Base-by-base conservation (phyloP, 2,329 filamentous ascomycete species). In the Penicillium sp. region DNA sequence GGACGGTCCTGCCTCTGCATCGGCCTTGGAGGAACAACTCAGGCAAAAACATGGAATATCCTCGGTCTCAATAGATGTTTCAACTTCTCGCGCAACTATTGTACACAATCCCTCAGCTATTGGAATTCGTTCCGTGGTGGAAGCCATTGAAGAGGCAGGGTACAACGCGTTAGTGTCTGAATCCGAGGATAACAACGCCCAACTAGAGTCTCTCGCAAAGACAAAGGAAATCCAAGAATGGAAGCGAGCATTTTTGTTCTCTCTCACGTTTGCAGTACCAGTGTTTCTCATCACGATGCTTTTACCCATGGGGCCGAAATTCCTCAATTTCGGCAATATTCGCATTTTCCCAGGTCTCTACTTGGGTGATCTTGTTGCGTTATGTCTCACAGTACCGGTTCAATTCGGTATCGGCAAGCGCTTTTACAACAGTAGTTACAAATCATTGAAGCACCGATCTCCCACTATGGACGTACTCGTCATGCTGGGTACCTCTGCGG, bases 391-490 rank as follows among this genome's bases (percentile, higher is more conserved):
- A 11, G 85, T 96, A 64, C 94, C 94, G 30, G 87, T 99, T 8
- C 94, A 99, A 71, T 99, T 99, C 66, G 94, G 94, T 63, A 90
- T 99, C 66, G 94, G 94, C 61, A 91, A 86, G 74, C 89, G 94
- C 14, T 99, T 97, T 71, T 99, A 99, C 70, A 72, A 88, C 58
- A 94, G 91, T 24, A 92, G 93, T n/a, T 97, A 84, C 76, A 96
- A 95, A 71, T 96, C 91, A 1, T 71, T 99, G 64, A 91, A 88
- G 73, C 94, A 99, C 71, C 84, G 86, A 20, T 89, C 92, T 5
- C 93, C 94, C 0, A 99, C 94, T 1, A 99, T 99, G 94, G 94
- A 99, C 69, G 94, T 97, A 1, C 81, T 99, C 21, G 90, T 99
- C 53, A 90, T 96, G 57, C 78, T 99, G 18, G 94, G 94, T 52